Base-by-base conservation (phyloP, 768 basidiomycete genomes). In the Podaxis carcinomalis region DNA sequence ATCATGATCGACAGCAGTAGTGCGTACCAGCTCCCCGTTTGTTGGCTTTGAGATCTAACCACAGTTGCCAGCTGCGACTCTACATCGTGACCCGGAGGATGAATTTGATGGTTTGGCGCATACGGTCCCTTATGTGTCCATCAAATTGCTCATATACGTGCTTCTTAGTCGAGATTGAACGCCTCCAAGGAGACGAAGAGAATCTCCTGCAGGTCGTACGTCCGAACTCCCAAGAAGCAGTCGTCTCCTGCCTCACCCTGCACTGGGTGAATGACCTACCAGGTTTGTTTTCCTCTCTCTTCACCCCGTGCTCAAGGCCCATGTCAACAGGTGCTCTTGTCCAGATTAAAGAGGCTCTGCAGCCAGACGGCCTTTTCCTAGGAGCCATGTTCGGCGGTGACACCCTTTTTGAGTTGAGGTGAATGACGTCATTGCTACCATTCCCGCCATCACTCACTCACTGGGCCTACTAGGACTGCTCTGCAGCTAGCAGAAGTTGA, bases 231-330 rank as follows among this genome's bases (percentile, higher is more conserved):
- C 90, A 95, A 69, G 96, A 98, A 68, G 93, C 92, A 16, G 84
- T 98, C 50, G 87, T 97, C 25, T 95, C 93, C 11, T 95, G 93
- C 70, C 81, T 97, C 3, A 89, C 88, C 66, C 79, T 98, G 46
- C 97, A 99, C 64, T 99, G 97, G 97, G 85, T 97, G 11, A 98
- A 98, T 67, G 97, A 99, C 75, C 82, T 99, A 5, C 96, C 95
- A 63, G 94, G 95, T 92, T 35, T 27, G 80, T 52, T 42, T 21
- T n/a, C 14, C 47, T 28, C 55, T 44, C 52, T 44, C 58, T 21
- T 50, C 32, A 6, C 36, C 16, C 32, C 23, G 10, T 44, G 44
- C 59, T 32, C 23, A 25, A 25, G 27, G 16, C 21, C 54, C 27
- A 57, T 61, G 14, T 47, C 53, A 52, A 53, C 54, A 95, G 95